phyloP scores from a whole-genome alignment of 306 rosid species.

The Quercus variabilis region DNA sequence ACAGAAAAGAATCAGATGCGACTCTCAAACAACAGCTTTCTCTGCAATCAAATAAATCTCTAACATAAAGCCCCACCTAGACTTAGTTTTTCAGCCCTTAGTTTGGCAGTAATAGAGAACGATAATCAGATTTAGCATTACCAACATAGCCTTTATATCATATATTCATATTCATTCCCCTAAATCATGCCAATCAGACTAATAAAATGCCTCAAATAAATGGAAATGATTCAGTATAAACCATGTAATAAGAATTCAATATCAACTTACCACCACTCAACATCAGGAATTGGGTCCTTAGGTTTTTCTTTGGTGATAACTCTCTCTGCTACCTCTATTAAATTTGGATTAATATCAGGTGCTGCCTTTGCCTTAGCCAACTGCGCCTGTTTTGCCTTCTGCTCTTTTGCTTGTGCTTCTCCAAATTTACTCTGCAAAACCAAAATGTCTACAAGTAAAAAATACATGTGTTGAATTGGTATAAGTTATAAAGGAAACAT shows the following conservation, averaged over 20 bases:
- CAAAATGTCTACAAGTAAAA: slow-evolving; percentile 13
- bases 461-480: slow-evolving; percentile 1
- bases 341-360: slow-evolving; percentile 90
- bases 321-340: slow-evolving; percentile 88
- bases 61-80: background rate
- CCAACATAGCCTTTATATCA: background rate
- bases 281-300: slow-evolving; percentile 84
- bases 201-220: slow-evolving; percentile 3
- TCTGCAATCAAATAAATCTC: background rate
- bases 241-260: background rate
- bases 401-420: slow-evolving; percentile 98
- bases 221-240: background rate
- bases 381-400: slow-evolving; percentile 87
- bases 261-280: slow-evolving; percentile 93
- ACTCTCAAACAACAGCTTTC: background rate
- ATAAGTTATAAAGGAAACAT: background rate
- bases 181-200: background rate
- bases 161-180: background rate
- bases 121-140: background rate
- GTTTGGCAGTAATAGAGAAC: background rate
- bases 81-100: background rate
- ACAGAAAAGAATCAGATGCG: too few relatives aligned
- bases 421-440: slow-evolving; percentile 79
- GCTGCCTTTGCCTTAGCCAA: slow-evolving; percentile 96
- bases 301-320: slow-evolving; percentile 74